phyloP scores from a whole-genome alignment of 169 alveolate species.

The Amoebophrya sp. region DNA sequence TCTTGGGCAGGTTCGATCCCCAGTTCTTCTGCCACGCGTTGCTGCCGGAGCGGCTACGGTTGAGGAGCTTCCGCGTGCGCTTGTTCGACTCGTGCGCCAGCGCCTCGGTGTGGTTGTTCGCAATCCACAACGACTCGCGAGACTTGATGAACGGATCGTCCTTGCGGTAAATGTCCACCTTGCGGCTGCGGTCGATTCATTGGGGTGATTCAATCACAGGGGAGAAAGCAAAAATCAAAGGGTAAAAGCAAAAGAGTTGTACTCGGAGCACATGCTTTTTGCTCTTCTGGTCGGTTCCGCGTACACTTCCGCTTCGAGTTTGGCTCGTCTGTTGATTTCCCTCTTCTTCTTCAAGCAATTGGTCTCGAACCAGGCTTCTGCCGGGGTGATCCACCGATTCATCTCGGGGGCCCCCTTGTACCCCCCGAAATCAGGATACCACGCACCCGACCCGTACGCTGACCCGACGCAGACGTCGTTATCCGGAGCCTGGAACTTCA shows the following conservation, averaged over 20 bases:
- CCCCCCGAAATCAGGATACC: slow-evolving; percentile 1
- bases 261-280: too few species aligned
- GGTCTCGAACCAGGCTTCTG: not conserved
- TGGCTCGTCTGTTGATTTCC: not conserved
- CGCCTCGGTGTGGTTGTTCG: not conserved
- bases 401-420: not conserved
- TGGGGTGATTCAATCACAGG: too few species aligned
- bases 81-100: not conserved
- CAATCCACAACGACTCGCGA: not conserved
- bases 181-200: too few species aligned
- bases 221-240: too few species aligned
- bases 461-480: not conserved
- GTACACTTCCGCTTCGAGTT: not conserved
- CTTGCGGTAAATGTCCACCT: not conserved
- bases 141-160: not conserved
- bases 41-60: too few species aligned
- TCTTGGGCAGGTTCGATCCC: not conserved
- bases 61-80: too few species aligned
- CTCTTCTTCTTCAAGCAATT: not conserved
- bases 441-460: not conserved
- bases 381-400: not conserved
- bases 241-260: too few species aligned
- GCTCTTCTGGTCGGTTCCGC: too few species aligned
- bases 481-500: not conserved
- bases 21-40: not conserved